Percentiles rank a stretch among this genome's conserved stretches.
These are phyloP conservation scores for Podaxis sp. DNA, from an alignment of 768 basidiomycete genomes.

Conservation along the genomic window DNA sequence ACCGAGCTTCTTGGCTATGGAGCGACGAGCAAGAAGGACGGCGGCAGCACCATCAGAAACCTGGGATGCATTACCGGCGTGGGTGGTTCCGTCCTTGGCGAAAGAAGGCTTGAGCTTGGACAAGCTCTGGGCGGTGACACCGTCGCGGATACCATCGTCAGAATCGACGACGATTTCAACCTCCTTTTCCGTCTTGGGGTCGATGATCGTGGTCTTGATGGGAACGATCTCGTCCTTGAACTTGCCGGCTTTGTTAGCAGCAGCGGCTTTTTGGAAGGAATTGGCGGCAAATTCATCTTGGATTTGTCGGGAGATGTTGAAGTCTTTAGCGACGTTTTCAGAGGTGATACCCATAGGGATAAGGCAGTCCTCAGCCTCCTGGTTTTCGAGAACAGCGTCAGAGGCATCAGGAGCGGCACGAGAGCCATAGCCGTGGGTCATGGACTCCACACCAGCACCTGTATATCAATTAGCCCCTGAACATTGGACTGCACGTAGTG, in stretches of 20 bases:
- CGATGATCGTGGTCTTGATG: constrained; percentile 61
- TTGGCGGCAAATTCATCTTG: constrained; percentile 84
- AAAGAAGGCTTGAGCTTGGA: constrained; percentile 87
- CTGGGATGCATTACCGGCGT: constrained; percentile 84
- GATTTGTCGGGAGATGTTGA: constrained; percentile 61
- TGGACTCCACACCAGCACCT: constrained; percentile 89
- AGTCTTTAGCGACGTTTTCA: constrained; percentile 86
- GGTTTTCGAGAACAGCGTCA: constrained; percentile 57
- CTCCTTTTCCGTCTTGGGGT: constrained; percentile 71
- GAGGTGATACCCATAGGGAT: constrained; percentile 92
- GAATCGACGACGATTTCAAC: constrained; percentile 64
- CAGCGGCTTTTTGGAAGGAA: constrained; percentile 82
- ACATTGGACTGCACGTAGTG: not conserved
- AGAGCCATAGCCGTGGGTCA: constrained; percentile 75
- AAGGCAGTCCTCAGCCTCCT: constrained; percentile 76
- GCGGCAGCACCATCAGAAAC: constrained; percentile 93
- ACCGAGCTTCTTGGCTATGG: constrained; percentile 74
- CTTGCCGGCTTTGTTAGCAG: constrained; percentile 74
- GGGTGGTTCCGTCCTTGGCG: constrained; percentile 66
- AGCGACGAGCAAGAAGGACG: constrained; percentile 77
- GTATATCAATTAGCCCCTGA: constrained; percentile 3
- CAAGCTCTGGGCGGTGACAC: constrained; percentile 75
- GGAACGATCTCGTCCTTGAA: constrained; percentile 86
- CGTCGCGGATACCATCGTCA: constrained; percentile 86
- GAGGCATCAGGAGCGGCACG: constrained; percentile 54